These are phyloP conservation scores for Juglanconis oblonga DNA, from an alignment of 2,329 filamentous ascomycete species.

Conservation along the genomic window DNA sequence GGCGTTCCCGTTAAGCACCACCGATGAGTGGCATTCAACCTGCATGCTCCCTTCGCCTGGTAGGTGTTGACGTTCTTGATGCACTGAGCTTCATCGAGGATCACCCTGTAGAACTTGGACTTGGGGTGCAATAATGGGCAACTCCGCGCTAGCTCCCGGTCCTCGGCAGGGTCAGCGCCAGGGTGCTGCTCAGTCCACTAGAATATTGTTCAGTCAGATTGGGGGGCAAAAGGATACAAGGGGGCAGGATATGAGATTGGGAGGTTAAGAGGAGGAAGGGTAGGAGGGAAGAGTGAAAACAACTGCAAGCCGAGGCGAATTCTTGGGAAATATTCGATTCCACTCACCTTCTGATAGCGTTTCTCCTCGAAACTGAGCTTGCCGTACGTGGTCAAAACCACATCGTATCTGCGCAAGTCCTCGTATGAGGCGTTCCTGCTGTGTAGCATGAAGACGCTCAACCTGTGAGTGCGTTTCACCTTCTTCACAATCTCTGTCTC, in stretches of 20 bases:
- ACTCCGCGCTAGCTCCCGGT: slow-evolving; percentile 31
- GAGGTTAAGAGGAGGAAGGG: not conserved
- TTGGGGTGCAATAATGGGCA: slow-evolving; percentile 60
- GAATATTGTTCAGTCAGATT: not conserved
- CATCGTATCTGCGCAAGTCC: slow-evolving; percentile 63
- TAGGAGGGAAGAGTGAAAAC: not conserved
- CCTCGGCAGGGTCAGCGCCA: slow-evolving; percentile 34
- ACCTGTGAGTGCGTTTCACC: slow-evolving; percentile 53
- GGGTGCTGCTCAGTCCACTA: slow-evolving; percentile 46
- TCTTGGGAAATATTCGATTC: not conserved
- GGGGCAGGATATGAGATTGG: not conserved
- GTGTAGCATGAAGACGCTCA: slow-evolving; percentile 70
- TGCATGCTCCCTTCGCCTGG: slow-evolving; percentile 56
- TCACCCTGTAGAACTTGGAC: slow-evolving; percentile 64
- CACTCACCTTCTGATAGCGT: slow-evolving; percentile 42
- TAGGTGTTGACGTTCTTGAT: slow-evolving; percentile 74
- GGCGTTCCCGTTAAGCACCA: slow-evolving; percentile 80
- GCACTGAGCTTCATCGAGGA: slow-evolving; percentile 77
- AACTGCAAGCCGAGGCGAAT: not conserved
- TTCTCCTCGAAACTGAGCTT: slow-evolving; percentile 67
- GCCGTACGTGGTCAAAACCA: slow-evolving; percentile 78
- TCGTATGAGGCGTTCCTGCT: slow-evolving; percentile 59
- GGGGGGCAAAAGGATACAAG: not conserved
- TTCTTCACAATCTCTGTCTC: slow-evolving; percentile 73
- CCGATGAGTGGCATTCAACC: slow-evolving; percentile 58